Conservation (phyloP, 2,329 filamentous ascomycete species). For the Fusarium pseudograminearum region DNA sequence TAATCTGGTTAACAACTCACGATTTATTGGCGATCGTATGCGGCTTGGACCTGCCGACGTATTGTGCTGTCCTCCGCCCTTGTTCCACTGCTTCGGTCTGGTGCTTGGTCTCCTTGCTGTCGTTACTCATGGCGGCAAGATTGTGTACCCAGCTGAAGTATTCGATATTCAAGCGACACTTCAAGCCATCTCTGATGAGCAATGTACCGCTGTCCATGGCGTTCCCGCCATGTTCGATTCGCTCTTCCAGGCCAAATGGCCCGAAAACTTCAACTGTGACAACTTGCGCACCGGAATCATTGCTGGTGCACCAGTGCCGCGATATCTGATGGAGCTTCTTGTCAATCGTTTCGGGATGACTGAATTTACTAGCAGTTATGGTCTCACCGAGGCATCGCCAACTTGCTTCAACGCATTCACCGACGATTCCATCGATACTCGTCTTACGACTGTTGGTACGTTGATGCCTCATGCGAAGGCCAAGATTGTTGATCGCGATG, state of each 20-base stretch:
- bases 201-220: slow-evolving; percentile 81
- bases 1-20: slow-evolving; percentile 73
- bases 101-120: slow-evolving; percentile 80
- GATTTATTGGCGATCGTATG: slow-evolving; percentile 81
- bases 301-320: slow-evolving; percentile 81
- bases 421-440: slow-evolving; percentile 74
- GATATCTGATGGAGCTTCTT: slow-evolving; percentile 79
- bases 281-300: slow-evolving; percentile 80
- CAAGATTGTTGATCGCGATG: slow-evolving; percentile 79
- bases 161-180: slow-evolving; percentile 78
- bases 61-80: slow-evolving; percentile 83
- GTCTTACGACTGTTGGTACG: slow-evolving; percentile 79
- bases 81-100: slow-evolving; percentile 89
- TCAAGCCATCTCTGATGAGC: slow-evolving; percentile 73
- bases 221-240: slow-evolving; percentile 89
- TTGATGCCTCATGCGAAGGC: slow-evolving; percentile 80
- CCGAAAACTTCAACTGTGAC: slow-evolving; percentile 58
- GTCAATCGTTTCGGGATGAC: slow-evolving; percentile 79
- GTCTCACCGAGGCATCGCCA: slow-evolving; percentile 81
- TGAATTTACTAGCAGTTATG: slow-evolving; percentile 77
- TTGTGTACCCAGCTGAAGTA: slow-evolving; percentile 80
- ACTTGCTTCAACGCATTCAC: slow-evolving; percentile 86
- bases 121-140: slow-evolving; percentile 79
- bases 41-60: slow-evolving; percentile 73
- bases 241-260: slow-evolving; percentile 62